Conservation (phyloP, 2,329 filamentous ascomycete genomes). For the Penicillium olsonii region DNA sequence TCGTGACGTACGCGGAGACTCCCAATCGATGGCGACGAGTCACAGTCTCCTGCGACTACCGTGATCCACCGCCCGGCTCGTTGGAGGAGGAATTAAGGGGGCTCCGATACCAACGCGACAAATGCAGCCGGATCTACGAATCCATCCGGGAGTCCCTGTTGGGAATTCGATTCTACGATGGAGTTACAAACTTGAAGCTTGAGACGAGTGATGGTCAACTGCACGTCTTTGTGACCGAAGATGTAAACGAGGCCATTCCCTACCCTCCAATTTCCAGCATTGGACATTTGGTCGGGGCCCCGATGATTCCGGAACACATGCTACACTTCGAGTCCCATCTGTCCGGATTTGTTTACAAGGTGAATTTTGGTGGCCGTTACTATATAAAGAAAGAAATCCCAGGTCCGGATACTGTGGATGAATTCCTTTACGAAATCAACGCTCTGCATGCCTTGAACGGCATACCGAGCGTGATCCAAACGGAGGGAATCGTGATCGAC, state of each 20-base stretch:
- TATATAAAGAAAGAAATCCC: constrained; percentile 99
- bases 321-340: constrained; percentile 88
- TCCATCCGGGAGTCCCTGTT: constrained; percentile 85
- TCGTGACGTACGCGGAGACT: constrained; percentile 86
- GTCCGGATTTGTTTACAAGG: constrained; percentile 97
- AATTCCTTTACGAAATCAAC: constrained; percentile 97
- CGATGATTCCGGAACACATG: constrained; percentile 66
- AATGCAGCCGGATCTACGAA: constrained; percentile 90
- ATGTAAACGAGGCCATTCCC: constrained; percentile 89
- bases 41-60: constrained; percentile 92
- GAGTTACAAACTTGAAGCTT: constrained; percentile 92
- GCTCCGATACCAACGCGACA: constrained; percentile 83
- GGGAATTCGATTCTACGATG: constrained; percentile 96
- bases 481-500: constrained; percentile 86
- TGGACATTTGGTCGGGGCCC: constrained; percentile 61
- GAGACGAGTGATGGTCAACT: constrained; percentile 84
- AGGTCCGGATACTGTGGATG: constrained; percentile 89
- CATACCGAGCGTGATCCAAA: constrained; percentile 76
- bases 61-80: constrained; percentile 74
- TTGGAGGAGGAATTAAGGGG: constrained; percentile 79
- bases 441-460: constrained; percentile 76
- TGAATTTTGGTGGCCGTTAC: constrained; percentile 65
- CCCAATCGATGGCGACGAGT: constrained; percentile 81
- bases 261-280: constrained; percentile 76
- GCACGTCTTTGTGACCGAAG: constrained; percentile 97